A percentile compares a stretch with the other conserved stretches of the same genome.
phyloP scores from a whole-genome alignment of 2,329 filamentous ascomycete genomes.

The Colletotrichum kahawae region DNA sequence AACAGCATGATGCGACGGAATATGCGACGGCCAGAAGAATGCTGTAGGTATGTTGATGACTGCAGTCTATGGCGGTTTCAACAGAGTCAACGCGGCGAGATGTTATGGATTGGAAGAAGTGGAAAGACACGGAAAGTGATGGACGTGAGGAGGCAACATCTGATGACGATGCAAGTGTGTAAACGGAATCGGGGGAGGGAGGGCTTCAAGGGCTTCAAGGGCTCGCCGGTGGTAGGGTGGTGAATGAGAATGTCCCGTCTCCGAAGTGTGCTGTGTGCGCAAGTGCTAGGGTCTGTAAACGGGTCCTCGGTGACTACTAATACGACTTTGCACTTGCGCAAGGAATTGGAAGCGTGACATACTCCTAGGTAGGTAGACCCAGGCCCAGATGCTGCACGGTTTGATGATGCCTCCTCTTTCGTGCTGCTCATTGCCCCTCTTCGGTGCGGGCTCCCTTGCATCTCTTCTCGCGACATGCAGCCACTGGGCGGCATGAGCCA shows the following conservation, averaged over 20 bases:
- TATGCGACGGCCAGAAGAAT: neutral
- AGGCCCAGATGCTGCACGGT: neutral
- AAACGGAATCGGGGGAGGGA: conserved; percentile 7
- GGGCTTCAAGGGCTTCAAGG: conserved; percentile 7
- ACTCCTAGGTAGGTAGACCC: neutral
- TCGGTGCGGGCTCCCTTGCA: conserved; percentile 12
- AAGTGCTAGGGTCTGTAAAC: neutral
- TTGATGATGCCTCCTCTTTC: conserved; percentile 13
- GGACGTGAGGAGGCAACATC: neutral
- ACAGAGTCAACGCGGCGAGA: neutral
- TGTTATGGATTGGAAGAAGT: neutral
- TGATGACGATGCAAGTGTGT: conserved; percentile 16
- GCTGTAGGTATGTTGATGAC: neutral
- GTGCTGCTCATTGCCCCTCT: conserved; percentile 14
- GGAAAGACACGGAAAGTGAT: neutral
- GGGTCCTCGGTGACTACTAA: neutral
- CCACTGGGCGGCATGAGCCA: conserved; percentile 12
- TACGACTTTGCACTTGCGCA: neutral
- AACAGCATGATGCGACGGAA: conserved; percentile 4
- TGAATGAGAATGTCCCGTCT: neutral
- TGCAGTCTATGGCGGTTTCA: neutral
- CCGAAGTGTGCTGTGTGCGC: neutral
- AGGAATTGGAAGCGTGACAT: neutral
- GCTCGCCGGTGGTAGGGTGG: neutral
- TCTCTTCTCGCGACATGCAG: conserved; percentile 13